Evolutionary conservation across 2,329 filamentous ascomycete genomes (phyloP), one percentile per base, ranked within the genome.

Genomic region (Talaromyces sp.): DNA sequence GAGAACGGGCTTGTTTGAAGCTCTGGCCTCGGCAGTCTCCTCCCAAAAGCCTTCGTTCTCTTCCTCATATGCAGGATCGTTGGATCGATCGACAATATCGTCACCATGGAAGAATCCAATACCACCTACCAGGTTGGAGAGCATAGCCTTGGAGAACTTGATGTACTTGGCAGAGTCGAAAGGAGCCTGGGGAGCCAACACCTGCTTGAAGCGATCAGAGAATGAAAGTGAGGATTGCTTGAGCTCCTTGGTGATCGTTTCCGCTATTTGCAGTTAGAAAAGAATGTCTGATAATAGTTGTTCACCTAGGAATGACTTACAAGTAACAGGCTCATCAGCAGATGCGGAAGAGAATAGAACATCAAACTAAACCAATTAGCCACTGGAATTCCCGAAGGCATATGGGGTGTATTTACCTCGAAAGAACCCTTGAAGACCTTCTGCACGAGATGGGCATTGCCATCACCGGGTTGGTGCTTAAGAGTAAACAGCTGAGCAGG

Each of bases 11-110:
- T 84, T 75, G 50, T 84, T 86, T 54, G 86, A 84, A 20, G 79
- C 82, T 52, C 91, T 83, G 4, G 92, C 93, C 65, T 88, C 87
- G 2, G 88, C 91, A 16, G 94, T 86, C 61, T 95, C 92, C 68
- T 94, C 87, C 92, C 93, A 97, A 75, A 97, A 97, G 0, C 90
- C 89, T 73, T 97, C 94, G 54, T 91, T 90, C 60, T 95, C 91
- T 75, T 99, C 94, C 10, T 96, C 91, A 62, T 97, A 97, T 65
- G 96, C 93, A 9, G 87, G 78, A n/a, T 91, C 90, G 66, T 93
- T 90, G 0, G 92, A 96, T 33, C 91, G 87, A 69, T 99, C 94
- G 47, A 96, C 89, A 19, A 97, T 76, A 30, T 91, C 88, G 52
- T 94, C 82, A 36, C 94, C 94, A 66, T 95, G 84, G 77, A 99